Conservation (phyloP, 805 yeast species). For the Jamesozyma jinghongensis region DNA sequence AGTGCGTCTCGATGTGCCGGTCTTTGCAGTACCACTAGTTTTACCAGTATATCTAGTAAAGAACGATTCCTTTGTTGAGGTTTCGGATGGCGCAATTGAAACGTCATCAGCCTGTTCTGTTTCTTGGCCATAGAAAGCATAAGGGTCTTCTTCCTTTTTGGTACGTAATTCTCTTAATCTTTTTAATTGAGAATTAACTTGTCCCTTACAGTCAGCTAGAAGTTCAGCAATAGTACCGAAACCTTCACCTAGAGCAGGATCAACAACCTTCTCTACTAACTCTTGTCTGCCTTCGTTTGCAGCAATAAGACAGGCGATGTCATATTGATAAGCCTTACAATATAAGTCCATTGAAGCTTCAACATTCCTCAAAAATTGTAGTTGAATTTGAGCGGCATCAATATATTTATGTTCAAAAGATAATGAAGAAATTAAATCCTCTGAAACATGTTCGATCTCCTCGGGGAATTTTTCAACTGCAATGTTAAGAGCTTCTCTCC, state of each 20-base stretch:
- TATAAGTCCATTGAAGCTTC: conserved; percentile 56
- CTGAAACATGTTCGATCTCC: conserved; percentile 41
- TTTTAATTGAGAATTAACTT: conserved; percentile 69
- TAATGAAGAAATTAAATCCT: conserved; percentile 49
- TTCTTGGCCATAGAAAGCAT: conserved; percentile 67
- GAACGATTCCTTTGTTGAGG: conserved; percentile 86
- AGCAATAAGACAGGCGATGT: conserved; percentile 65
- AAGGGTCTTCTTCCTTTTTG: conserved; percentile 79
- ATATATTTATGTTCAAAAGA: conserved; percentile 62
- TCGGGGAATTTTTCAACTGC: conserved; percentile 36
- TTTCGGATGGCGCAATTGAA: conserved; percentile 88
- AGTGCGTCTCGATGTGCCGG: conserved; percentile 90
- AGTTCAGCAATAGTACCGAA: conserved; percentile 82
- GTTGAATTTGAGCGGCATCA: conserved; percentile 73
- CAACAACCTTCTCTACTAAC: conserved; percentile 51
- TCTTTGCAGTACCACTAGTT: conserved; percentile 90
- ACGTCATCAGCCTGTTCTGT: conserved; percentile 85
- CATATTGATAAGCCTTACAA: conserved; percentile 68
- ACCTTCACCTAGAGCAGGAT: conserved; percentile 73
- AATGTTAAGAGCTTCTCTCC: conserved; percentile 77
- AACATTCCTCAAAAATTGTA: conserved; percentile 49
- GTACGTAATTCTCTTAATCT: conserved; percentile 78
- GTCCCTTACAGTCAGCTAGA: conserved; percentile 87
- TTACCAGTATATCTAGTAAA: conserved; percentile 95
- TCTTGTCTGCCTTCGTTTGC: conserved; percentile 35